Base-by-base conservation (phyloP, 768 basidiomycete genomes). In the Rhizopogon rudus region DNA sequence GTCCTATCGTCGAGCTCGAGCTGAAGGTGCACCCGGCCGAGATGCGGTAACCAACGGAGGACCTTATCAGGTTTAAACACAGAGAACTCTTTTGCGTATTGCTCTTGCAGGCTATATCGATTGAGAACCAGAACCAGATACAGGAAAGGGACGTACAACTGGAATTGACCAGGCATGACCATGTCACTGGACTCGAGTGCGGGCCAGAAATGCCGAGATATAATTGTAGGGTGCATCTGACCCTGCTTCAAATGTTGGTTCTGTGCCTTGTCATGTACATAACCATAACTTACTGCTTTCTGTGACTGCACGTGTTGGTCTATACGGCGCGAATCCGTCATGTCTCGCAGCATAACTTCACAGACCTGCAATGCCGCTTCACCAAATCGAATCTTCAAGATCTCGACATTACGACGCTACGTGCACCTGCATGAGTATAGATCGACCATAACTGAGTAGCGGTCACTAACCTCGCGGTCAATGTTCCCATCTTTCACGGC, bases 271-370 rank as follows among this genome's bases (percentile, higher is more conserved):
- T 22, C 14, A 37, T 44, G 10, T 2, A 51, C 49, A 44, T 39
- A 20, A 40, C 40, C 12, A 7, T 13, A 37, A 64, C 86, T 61
- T 62, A 93, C 92, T 46, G 74, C 56, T 49, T 78, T 78, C 64
- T 90, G 84, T 0, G 84, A 78, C 61, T 96, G 92, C 2, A 98
- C 82, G 67, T 89, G 88, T n/a, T 83, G 82, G 67, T 98, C 91
- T 48, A 88, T 89, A 35, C 93, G 82, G 63, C 85, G 87, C 40
- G 96, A 97, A 69, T 98, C 94, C 3, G 92, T 88, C 84, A 98
- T 90, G 68, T 99, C 97, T 65, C 86, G 91, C 65, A 98, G 74
- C 97, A 99, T 98, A 53, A 99, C 94, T 67, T 98, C 96, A 75
- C 95, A 98, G 5, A 93, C 90, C 67, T 97, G 93, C 54, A 99